Evolutionary conservation across 495 filamentous ascomycete genomes (phyloP).

Genomic region (Neurospora sp.): DNA sequence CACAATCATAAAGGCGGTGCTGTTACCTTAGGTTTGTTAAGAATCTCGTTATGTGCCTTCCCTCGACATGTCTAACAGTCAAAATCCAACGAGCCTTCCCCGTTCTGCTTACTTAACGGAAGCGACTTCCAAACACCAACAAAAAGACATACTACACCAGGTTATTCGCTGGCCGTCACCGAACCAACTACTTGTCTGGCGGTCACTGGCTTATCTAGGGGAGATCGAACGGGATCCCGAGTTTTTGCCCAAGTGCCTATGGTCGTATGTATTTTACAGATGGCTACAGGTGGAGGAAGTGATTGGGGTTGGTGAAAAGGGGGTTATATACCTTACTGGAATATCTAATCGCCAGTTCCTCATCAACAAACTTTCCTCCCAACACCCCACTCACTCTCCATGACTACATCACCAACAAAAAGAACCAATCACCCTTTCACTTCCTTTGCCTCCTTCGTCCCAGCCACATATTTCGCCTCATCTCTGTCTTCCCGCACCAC

Average conservation of each 20-base stretch:
- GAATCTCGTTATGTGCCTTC: not conserved
- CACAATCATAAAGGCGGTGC: no score
- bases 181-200: not conserved
- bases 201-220: not conserved
- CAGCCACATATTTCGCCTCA: slow-evolving; percentile 38
- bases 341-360: not conserved
- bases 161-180: not conserved
- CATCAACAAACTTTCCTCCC: not conserved
- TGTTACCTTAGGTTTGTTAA: no score
- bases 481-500: slow-evolving; percentile 54
- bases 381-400: not conserved
- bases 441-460: not conserved
- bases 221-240: not conserved
- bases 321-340: not conserved
- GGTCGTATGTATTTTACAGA: not conserved
- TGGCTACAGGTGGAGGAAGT: not conserved
- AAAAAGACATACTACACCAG: not conserved
- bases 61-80: not conserved
- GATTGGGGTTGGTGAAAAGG: not conserved
- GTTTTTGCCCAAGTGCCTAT: not conserved
- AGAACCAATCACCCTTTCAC: not conserved
- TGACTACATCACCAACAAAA: not conserved
- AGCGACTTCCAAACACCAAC: not conserved
- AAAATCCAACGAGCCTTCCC: not conserved
- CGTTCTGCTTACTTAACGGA: not conserved